A percentile compares a stretch with the other conserved stretches of the same genome.
These are phyloP conservation scores for Penicillium parvum DNA, from an alignment of 495 filamentous ascomycete genomes.

Conservation along the genomic window DNA sequence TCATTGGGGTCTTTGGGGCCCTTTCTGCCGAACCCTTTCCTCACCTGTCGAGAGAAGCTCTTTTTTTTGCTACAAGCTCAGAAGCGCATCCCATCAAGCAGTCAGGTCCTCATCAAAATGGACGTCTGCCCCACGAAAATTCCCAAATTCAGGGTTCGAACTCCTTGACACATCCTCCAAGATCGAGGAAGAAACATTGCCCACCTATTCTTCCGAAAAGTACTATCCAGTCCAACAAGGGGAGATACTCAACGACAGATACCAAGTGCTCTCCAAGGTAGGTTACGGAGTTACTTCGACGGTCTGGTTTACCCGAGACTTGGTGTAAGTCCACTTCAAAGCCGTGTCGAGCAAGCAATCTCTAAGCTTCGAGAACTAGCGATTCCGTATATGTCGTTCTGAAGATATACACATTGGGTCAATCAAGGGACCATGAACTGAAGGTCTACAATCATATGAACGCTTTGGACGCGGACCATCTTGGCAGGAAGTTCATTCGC, in stretches of 20 bases:
- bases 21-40: too few species aligned
- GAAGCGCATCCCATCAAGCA: too few species aligned
- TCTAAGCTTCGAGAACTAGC: background rate
- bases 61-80: too few species aligned
- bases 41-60: too few species aligned
- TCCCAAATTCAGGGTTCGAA: constrained; percentile 6
- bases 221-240: constrained; percentile 42
- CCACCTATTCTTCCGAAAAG: constrained; percentile 31
- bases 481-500: constrained; percentile 17
- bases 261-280: constrained; percentile 46
- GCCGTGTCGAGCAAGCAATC: too few species aligned
- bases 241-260: constrained; percentile 35
- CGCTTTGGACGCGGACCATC: constrained; percentile 8
- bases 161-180: constrained; percentile 11
- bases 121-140: background rate
- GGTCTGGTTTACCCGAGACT: constrained; percentile 48
- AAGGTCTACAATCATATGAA: constrained; percentile 17
- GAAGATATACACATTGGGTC: constrained; percentile 15
- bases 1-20: too few species aligned
- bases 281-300: constrained; percentile 43
- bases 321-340: constrained; percentile 17
- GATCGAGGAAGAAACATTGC: constrained; percentile 39
- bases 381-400: constrained; percentile 17
- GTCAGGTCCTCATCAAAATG: background rate
- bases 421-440: constrained; percentile 12